Percentiles rank a stretch among this genome's conserved stretches.
Evolutionary conservation across 805 yeast genomes (phyloP).

Genomic region (Kluyveromyces wickerhamii): DNA sequence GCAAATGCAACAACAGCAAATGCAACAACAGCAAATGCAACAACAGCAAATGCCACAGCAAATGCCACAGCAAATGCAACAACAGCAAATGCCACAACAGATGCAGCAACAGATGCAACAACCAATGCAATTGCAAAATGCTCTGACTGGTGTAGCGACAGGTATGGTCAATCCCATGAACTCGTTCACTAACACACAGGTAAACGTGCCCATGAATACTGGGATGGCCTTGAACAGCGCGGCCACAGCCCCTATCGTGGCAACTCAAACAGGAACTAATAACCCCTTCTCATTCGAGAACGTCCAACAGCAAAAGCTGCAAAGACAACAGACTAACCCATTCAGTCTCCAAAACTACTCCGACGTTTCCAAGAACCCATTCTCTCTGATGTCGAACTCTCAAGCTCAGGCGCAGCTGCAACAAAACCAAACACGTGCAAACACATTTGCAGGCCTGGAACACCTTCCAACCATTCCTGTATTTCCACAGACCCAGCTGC

Average conservation of each 20-base stretch:
- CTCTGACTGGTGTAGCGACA: too few species aligned
- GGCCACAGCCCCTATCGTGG: slow-evolving; percentile 8
- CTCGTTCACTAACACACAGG: slow-evolving; percentile 7
- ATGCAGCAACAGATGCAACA: slow-evolving; percentile 5
- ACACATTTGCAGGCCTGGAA: slow-evolving; percentile 12
- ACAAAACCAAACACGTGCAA: slow-evolving; percentile 2
- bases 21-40: slow-evolving; percentile 11
- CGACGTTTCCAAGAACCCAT: slow-evolving; percentile 4
- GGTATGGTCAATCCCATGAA: slow-evolving; percentile 5
- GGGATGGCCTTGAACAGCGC: slow-evolving; percentile 1
- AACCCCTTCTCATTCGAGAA: slow-evolving; percentile 34
- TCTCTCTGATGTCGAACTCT: background rate
- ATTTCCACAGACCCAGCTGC: slow-evolving; percentile 10
- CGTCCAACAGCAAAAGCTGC: slow-evolving; percentile 15
- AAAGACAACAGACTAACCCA: slow-evolving; percentile 15
- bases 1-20: slow-evolving; percentile 11
- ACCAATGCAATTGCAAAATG: background rate
- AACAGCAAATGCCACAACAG: slow-evolving; percentile 7
- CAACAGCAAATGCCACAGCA: slow-evolving; percentile 17
- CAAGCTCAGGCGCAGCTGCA: slow-evolving; percentile 4
- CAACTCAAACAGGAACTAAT: slow-evolving; percentile 26
- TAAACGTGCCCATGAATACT: slow-evolving; percentile 6
- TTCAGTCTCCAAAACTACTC: slow-evolving; percentile 13
- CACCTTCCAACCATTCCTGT: slow-evolving; percentile 9
- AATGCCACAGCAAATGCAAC: slow-evolving; percentile 21